Percentiles rank a stretch among this genome's conserved stretches.
Evolutionary conservation across 345 rosid genomes (phyloP).

Genomic region (Pseudoturritis turrita): DNA sequence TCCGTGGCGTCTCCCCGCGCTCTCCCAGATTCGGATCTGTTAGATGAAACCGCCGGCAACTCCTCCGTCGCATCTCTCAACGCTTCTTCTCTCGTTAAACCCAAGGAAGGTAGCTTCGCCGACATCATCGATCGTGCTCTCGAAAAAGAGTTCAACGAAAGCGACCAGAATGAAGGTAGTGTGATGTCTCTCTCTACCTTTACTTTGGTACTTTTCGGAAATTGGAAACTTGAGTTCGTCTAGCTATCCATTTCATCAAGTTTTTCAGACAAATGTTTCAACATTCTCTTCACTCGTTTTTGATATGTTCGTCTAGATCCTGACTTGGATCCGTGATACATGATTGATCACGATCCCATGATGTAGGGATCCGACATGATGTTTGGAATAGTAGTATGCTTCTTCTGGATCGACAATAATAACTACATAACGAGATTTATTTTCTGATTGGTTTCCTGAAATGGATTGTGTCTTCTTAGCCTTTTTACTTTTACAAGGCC

Average conservation of each 20-base stretch:
- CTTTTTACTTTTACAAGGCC: neutral
- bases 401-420: conserved; percentile 14
- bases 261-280: too few relatives aligned
- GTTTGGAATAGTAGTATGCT: neutral
- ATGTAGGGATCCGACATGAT: neutral
- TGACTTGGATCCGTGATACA: conserved; percentile 15
- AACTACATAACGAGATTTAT: neutral
- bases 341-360: neutral
- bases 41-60: conserved; percentile 13
- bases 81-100: conserved; percentile 27
- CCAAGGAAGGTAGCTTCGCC: conserved; percentile 69
- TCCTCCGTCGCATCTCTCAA: conserved; percentile 20
- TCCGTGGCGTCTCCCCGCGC: conserved; percentile 21
- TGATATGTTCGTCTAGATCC: too few relatives aligned
- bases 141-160: conserved; percentile 79
- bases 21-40: conserved; percentile 26
- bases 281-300: too few relatives aligned
- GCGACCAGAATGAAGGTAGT: conserved; percentile 65
- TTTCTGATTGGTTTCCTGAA: conserved; percentile 17
- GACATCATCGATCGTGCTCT: conserved; percentile 88
- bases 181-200: too few relatives aligned
- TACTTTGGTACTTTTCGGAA: too few relatives aligned
- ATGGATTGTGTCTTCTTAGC: neutral
- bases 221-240: neutral
- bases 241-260: too few relatives aligned